phyloP scores from a whole-genome alignment of 495 filamentous ascomycete genomes.

The Penicillium verhagenii region DNA sequence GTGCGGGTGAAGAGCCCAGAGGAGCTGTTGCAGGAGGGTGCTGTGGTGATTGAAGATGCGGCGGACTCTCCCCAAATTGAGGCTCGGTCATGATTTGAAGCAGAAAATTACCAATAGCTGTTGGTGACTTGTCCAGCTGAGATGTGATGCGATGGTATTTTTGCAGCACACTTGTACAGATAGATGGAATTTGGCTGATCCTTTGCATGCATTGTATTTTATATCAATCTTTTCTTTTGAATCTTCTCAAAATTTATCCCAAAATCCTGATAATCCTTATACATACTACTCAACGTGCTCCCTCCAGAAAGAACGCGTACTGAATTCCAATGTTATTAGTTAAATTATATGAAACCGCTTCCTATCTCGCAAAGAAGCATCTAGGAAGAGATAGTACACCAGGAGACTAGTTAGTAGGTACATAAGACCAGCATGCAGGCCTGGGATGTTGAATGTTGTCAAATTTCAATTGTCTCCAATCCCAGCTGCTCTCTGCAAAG shows the following conservation, averaged over 20 bases:
- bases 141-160: slow-evolving; percentile 21
- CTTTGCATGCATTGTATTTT: slow-evolving; percentile 38
- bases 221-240: slow-evolving; percentile 22
- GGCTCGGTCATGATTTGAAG: slow-evolving; percentile 23
- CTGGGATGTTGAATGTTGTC: not conserved
- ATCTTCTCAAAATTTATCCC: not conserved
- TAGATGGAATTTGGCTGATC: slow-evolving; percentile 35
- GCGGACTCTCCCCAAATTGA: slow-evolving; percentile 24
- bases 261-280: not conserved
- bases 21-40: slow-evolving; percentile 50
- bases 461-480: slow-evolving; percentile 10
- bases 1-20: slow-evolving; percentile 65
- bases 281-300: not conserved
- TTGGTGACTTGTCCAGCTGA: not conserved
- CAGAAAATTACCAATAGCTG: not conserved
- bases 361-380: too few species aligned
- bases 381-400: too few species aligned
- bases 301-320: too few species aligned
- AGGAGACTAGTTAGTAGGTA: not conserved
- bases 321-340: too few species aligned
- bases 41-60: slow-evolving; percentile 36
- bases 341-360: too few species aligned
- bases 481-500: slow-evolving; percentile 20
- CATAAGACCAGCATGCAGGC: not conserved
- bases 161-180: slow-evolving; percentile 39